Conservation (phyloP, 495 filamentous ascomycete species). For the Friedmanniomyces simplex region DNA sequence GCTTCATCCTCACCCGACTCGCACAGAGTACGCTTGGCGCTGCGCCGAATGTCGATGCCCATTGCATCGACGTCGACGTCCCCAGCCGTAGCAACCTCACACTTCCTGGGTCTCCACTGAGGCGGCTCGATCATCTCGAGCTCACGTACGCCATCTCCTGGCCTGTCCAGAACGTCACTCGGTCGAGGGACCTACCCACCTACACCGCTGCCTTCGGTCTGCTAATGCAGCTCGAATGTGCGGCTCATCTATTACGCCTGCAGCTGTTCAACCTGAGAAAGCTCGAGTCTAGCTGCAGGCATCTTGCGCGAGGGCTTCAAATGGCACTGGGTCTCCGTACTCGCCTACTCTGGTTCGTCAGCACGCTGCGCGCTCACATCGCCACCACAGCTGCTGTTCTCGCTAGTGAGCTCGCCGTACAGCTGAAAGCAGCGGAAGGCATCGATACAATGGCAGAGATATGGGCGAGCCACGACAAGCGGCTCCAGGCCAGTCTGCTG, state of each 20-base stretch:
- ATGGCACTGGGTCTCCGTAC: conserved; percentile 53
- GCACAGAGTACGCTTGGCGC: conserved; percentile 56
- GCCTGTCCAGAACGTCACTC: conserved; percentile 77
- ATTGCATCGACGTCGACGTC: conserved; percentile 39
- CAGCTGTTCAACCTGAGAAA: conserved; percentile 29
- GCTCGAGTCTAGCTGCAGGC: conserved; percentile 5
- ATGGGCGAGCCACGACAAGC: conserved; percentile 52
- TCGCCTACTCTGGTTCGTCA: conserved; percentile 71
- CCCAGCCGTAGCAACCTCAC: neutral
- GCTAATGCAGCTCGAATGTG: conserved; percentile 64
- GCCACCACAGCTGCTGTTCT: conserved; percentile 55
- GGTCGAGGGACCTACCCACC: conserved; percentile 43
- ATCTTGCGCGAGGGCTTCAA: neutral
- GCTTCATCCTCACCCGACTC: conserved; percentile 70
- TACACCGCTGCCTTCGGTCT: conserved; percentile 67
- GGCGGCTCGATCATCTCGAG: conserved; percentile 4
- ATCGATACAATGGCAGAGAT: conserved; percentile 71
- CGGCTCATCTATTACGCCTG: conserved; percentile 55
- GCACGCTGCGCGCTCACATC: conserved; percentile 63
- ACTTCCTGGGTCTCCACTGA: neutral
- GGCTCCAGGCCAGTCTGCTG: conserved; percentile 54
- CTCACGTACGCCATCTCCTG: conserved; percentile 48
- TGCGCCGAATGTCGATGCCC: conserved; percentile 41
- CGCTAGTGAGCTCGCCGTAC: conserved; percentile 41
- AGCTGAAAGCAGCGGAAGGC: conserved; percentile 53